Evolutionary conservation across 805 yeast species (phyloP).

Genomic region (Cyberlindnera saturnus): DNA sequence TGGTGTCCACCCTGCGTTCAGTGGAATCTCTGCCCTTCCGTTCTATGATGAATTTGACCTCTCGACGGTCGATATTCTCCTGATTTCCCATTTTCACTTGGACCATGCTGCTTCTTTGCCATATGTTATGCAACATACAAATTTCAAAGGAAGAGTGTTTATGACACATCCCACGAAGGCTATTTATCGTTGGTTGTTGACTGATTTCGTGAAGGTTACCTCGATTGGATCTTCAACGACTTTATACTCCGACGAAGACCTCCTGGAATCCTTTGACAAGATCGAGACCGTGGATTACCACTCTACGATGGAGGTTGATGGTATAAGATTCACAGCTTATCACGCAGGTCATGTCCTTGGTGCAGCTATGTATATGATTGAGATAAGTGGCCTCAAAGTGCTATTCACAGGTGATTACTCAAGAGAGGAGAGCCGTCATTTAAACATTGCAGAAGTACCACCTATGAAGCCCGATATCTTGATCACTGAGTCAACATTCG

Average conservation of each 20-base stretch:
- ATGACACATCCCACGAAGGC: slow-evolving; percentile 99
- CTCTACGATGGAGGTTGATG: slow-evolving; percentile 90
- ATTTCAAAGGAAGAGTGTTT: slow-evolving; percentile 89
- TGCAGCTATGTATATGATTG: slow-evolving; percentile 96
- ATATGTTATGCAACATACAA: slow-evolving; percentile 95
- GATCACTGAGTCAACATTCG: slow-evolving; percentile 94
- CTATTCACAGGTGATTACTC: slow-evolving; percentile 96
- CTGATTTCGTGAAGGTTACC: slow-evolving; percentile 92
- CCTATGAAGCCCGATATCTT: slow-evolving; percentile 80
- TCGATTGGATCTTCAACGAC: slow-evolving; percentile 39
- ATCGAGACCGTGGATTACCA: slow-evolving; percentile 95
- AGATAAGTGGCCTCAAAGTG: slow-evolving; percentile 84
- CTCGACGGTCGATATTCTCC: slow-evolving; percentile 74
- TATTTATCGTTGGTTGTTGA: slow-evolving; percentile 88
- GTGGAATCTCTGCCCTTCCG: slow-evolving; percentile 87
- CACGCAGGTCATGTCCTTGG: slow-evolving; percentile 99
- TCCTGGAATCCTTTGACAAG: slow-evolving; percentile 77
- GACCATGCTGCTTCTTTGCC: slow-evolving; percentile 99
- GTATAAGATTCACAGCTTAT: slow-evolving; percentile 92
- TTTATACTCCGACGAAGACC: slow-evolving; percentile 85
- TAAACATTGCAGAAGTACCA: slow-evolving; percentile 93
- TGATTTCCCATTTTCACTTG: slow-evolving; percentile 92
- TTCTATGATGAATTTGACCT: slow-evolving; percentile 94
- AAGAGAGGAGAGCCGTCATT: slow-evolving; percentile 91
- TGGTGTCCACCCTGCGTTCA: slow-evolving; percentile 94